These are phyloP conservation scores for Tuctoria greenei DNA, from an alignment of 176 grass and related monocot genomes.

Conservation along the genomic window DNA sequence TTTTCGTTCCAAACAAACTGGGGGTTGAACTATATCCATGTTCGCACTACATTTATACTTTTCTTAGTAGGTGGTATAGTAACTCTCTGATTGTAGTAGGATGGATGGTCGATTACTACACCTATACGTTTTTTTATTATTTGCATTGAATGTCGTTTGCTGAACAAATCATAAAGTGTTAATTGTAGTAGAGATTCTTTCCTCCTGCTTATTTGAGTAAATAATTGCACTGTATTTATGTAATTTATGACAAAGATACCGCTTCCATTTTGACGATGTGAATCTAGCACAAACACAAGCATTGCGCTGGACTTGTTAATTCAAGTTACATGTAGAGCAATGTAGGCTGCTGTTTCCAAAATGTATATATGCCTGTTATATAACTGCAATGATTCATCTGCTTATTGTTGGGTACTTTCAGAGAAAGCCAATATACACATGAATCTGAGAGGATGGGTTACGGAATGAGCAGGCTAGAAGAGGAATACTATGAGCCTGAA, in stretches of 20 bases:
- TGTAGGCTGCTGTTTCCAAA: background rate
- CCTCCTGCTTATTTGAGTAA: background rate
- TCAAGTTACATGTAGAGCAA: background rate
- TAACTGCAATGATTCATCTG: background rate
- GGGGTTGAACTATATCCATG: background rate
- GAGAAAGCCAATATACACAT: slow-evolving; percentile 17
- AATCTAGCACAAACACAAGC: background rate
- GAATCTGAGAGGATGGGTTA: slow-evolving; percentile 40
- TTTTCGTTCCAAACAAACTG: background rate
- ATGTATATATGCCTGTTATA: background rate
- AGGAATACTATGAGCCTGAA: slow-evolving; percentile 38
- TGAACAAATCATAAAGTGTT: background rate
- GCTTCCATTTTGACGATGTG: background rate
- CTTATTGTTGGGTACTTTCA: slow-evolving; percentile 10
- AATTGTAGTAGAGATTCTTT: background rate
- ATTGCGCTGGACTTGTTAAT: background rate
- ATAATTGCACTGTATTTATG: background rate
- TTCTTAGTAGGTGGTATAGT: background rate
- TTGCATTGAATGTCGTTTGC: background rate
- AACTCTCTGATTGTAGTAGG: background rate
- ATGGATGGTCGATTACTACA: background rate
- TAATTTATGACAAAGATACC: background rate
- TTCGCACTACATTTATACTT: background rate
- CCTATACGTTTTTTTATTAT: slow-evolving; percentile 6
- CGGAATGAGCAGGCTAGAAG: slow-evolving; percentile 53